phyloP scores from a whole-genome alignment of 2,329 filamentous ascomycete genomes.

The Tolypocladium pustulatum region DNA sequence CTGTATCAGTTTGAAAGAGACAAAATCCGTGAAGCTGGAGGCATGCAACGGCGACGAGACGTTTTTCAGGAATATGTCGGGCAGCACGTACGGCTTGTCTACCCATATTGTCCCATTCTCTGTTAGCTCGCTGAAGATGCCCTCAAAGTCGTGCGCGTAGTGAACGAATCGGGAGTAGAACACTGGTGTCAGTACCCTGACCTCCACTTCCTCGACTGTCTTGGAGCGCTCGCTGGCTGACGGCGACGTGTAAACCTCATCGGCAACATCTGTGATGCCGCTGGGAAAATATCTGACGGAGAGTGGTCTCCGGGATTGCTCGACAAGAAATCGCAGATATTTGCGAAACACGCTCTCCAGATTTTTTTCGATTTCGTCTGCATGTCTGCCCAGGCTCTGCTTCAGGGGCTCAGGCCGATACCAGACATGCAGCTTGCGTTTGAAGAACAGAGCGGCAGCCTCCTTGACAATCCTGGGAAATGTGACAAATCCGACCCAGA shows the following conservation, averaged over 20 bases:
- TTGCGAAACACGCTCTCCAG: conserved; percentile 36
- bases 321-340: conserved; percentile 40
- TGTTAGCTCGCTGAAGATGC: conserved; percentile 47
- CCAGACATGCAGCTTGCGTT: conserved; percentile 50
- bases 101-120: conserved; percentile 50
- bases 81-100: conserved; percentile 42
- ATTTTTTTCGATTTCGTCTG: conserved; percentile 35
- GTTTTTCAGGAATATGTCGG: conserved; percentile 31
- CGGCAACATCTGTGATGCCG: conserved; percentile 27
- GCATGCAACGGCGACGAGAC: conserved; percentile 22
- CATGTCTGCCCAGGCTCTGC: conserved; percentile 42
- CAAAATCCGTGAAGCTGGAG: conserved; percentile 24
- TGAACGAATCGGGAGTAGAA: conserved; percentile 59
- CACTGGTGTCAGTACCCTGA: conserved; percentile 50
- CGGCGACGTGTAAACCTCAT: conserved; percentile 27
- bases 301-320: conserved; percentile 31
- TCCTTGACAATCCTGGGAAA: conserved; percentile 56
- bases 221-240: conserved; percentile 8
- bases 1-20: conserved; percentile 33
- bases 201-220: conserved; percentile 30
- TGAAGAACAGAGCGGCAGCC: conserved; percentile 46
- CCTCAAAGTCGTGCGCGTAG: conserved; percentile 52
- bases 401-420: conserved; percentile 51
- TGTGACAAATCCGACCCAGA: conserved; percentile 57
- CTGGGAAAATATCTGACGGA: conserved; percentile 43